Conservation (phyloP, 352 stramenopile genomes). For the Plasmopara halstedii region DNA sequence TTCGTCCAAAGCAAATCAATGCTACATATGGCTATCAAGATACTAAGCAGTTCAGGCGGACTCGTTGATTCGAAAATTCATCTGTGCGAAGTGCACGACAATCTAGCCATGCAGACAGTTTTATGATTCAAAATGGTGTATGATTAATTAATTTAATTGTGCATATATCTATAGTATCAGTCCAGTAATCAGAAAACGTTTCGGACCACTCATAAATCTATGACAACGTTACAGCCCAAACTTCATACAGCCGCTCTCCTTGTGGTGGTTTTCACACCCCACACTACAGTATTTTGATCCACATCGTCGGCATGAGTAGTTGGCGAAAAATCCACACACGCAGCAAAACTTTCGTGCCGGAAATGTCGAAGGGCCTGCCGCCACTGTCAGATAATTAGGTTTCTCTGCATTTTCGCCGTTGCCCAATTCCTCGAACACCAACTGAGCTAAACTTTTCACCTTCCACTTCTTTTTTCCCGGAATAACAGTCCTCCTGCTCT, state of each 20-base stretch:
- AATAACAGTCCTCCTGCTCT: slow-evolving; percentile 27
- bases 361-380: slow-evolving; percentile 43
- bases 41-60: too few species aligned
- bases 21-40: too few species aligned
- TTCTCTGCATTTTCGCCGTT: slow-evolving; percentile 10
- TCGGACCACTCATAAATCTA: too few species aligned
- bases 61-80: too few species aligned
- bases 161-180: too few species aligned
- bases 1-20: too few species aligned
- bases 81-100: too few species aligned
- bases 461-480: slow-evolving; percentile 49
- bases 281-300: slow-evolving; percentile 64
- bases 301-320: slow-evolving; percentile 66
- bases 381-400: slow-evolving; percentile 71
- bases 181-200: too few species aligned
- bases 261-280: slow-evolving; percentile 80
- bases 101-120: too few species aligned
- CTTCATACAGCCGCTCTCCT: slow-evolving; percentile 87
- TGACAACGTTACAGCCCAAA: slow-evolving; percentile 78
- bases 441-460: slow-evolving; percentile 82
- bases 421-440: slow-evolving; percentile 79
- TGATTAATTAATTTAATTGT: too few species aligned
- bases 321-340: slow-evolving; percentile 76
- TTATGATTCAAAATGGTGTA: too few species aligned
- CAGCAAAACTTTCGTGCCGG: slow-evolving; percentile 77